A percentile compares a stretch with the other conserved stretches of the same genome.
These are phyloP conservation scores for Cutaneotrichosporon dermatis DNA, from an alignment of 1,284 basidiomycete species.

Conservation along the genomic window DNA sequence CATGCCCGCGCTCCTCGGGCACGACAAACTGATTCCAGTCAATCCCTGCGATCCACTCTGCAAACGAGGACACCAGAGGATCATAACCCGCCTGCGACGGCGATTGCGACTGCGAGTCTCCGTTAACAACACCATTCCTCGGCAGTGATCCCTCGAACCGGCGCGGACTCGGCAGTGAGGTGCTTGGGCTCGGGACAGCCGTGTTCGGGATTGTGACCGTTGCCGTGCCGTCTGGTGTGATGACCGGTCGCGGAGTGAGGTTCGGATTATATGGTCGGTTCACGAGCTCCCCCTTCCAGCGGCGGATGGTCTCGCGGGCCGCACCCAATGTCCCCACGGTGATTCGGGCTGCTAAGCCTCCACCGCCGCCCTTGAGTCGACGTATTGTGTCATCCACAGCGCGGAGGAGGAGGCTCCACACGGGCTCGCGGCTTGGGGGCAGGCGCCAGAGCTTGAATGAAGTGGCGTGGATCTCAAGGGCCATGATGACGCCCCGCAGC, in stretches of 20 bases:
- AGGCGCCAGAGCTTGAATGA: slow-evolving; percentile 8
- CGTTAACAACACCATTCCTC: no score
- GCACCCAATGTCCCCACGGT: not conserved
- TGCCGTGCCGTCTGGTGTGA: not conserved
- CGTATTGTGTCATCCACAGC: not conserved
- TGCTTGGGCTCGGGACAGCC: not conserved
- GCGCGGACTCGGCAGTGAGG: no score
- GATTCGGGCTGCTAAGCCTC: not conserved
- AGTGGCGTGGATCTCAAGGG: slow-evolving; percentile 6
- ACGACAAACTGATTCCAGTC: not conserved
- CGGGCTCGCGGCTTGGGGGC: slow-evolving; percentile 1
- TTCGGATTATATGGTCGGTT: not conserved
- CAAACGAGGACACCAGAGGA: not conserved
- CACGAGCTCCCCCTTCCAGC: not conserved
- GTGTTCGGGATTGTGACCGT: no score
- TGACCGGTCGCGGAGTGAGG: not conserved
- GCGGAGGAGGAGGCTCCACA: slow-evolving; percentile 1
- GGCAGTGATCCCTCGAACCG: no score
- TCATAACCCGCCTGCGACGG: not conserved
- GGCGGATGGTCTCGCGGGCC: not conserved
- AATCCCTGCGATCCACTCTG: not conserved
- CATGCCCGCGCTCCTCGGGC: no score
- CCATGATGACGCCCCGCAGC: not conserved
- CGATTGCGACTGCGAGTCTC: no score
- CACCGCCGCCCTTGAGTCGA: slow-evolving; percentile 29